Conservation (phyloP, 495 filamentous ascomycete species). For the Podospora australis region DNA sequence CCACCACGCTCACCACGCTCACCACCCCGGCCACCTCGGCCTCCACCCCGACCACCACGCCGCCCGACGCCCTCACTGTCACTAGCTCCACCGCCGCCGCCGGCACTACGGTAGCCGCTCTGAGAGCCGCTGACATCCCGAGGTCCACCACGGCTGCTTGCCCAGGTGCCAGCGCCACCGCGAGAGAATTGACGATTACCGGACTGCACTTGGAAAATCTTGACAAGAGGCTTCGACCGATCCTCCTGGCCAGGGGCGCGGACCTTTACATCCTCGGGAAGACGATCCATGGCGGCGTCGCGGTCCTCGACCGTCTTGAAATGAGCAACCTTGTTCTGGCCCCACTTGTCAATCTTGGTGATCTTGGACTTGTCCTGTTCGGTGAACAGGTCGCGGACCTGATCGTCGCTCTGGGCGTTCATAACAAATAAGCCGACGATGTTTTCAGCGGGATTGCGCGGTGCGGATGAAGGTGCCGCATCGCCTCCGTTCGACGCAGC, state of each 20-base stretch:
- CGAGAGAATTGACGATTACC: constrained; percentile 43
- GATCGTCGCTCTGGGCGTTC: constrained; percentile 69
- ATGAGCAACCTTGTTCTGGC: constrained; percentile 69
- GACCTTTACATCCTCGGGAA: constrained; percentile 68
- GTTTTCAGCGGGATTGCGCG: constrained; percentile 37
- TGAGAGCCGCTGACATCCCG: constrained; percentile 32
- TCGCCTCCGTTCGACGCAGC: constrained; percentile 47
- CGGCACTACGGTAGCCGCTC: constrained; percentile 68
- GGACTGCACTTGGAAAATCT: constrained; percentile 66
- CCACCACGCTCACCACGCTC: constrained; percentile 51
- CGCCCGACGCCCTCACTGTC: constrained; percentile 69
- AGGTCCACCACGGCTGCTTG: constrained; percentile 54
- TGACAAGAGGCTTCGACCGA: constrained; percentile 68
- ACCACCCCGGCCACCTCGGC: constrained; percentile 47
- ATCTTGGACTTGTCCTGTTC: constrained; percentile 79
- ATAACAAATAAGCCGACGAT: constrained; percentile 79
- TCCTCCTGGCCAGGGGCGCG: constrained; percentile 47
- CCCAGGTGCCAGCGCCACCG: constrained; percentile 68
- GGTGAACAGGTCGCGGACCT: constrained; percentile 67
- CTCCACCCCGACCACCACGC: constrained; percentile 59
- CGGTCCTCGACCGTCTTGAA: constrained; percentile 74
- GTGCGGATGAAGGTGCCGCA: constrained; percentile 42
- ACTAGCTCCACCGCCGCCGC: constrained; percentile 55
- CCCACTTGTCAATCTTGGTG: constrained; percentile 67
- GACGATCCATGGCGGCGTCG: constrained; percentile 62